phyloP scores from a whole-genome alignment of 345 rosid species.

The Angophora floribunda region DNA sequence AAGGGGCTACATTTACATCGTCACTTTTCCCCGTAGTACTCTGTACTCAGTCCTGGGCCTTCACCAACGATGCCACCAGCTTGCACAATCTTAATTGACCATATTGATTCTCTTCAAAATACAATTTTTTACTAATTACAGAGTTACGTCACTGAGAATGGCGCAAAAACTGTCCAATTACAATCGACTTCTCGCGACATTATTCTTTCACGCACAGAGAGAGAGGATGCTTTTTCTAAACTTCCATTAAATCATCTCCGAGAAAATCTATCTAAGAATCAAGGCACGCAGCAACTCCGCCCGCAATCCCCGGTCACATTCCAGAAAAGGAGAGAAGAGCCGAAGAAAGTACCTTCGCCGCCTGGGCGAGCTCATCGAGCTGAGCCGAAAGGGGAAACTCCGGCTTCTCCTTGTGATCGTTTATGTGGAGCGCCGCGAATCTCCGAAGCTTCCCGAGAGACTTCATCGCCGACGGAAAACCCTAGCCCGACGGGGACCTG shows the following conservation, averaged over 20 bases:
- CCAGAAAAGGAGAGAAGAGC: not conserved
- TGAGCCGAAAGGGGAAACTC: conserved; percentile 39
- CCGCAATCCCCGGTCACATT: not conserved
- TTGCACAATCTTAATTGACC: not conserved
- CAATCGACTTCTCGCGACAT: not conserved
- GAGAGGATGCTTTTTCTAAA: not conserved
- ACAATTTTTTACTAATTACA: not conserved
- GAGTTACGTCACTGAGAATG: not conserved
- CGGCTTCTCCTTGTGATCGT: conserved; percentile 57
- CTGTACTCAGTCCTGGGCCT: not conserved
- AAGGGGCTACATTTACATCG: not conserved
- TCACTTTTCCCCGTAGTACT: not conserved
- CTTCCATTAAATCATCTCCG: not conserved
- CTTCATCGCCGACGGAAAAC: conserved; percentile 45
- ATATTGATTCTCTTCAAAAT: not conserved
- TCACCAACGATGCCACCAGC: not conserved
- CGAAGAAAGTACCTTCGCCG: conserved; percentile 47
- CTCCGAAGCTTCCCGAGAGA: conserved; percentile 57
- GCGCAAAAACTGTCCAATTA: not conserved
- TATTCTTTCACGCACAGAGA: not conserved
- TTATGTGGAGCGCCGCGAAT: conserved; percentile 61
- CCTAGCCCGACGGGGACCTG: not conserved
- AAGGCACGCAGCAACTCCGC: not conserved
- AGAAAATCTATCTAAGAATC: not conserved
- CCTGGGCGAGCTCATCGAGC: conserved; percentile 75